These are phyloP conservation scores for Spathaspora sp. DNA, from an alignment of 805 yeast genomes.

Conservation along the genomic window DNA sequence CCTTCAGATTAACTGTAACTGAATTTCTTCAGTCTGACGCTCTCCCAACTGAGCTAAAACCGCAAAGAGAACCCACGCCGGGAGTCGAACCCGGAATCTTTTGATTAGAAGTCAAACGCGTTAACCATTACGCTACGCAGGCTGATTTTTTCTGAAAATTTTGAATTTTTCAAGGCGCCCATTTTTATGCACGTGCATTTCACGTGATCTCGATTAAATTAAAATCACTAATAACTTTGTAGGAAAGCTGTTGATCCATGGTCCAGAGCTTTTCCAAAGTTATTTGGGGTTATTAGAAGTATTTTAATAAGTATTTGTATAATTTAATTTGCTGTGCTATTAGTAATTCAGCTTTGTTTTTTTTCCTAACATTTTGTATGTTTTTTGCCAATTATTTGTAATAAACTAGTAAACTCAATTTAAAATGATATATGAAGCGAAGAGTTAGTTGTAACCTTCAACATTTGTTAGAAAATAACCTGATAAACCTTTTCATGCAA, in stretches of 20 bases:
- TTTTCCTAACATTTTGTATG: no score
- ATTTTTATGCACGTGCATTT: not conserved
- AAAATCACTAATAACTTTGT: no score
- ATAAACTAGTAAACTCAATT: no score
- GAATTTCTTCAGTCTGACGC: constrained; percentile 25
- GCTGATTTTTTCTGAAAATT: constrained; percentile 19
- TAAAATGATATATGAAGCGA: no score
- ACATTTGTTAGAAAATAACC: no score
- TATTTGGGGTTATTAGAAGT: no score
- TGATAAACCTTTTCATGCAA: no score
- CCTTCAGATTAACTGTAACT: constrained; percentile 58
- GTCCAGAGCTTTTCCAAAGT: no score
- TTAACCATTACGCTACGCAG: constrained; percentile 66
- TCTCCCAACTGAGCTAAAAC: constrained; percentile 30
- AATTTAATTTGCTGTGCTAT: not conserved
- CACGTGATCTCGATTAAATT: not conserved
- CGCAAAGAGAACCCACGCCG: constrained; percentile 37
- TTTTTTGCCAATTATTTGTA: no score
- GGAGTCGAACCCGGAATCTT: constrained; percentile 66
- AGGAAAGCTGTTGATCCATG: no score
- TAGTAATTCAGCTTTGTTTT: not conserved
- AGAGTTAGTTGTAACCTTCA: no score
- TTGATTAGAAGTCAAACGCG: constrained; percentile 68
- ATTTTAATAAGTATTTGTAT: no score
- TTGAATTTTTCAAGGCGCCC: not conserved